A percentile compares a stretch with the other conserved stretches of the same genome.
Conservation (phyloP, 2,329 filamentous ascomycete species). For the Myriosclerotinia curreyana region DNA sequence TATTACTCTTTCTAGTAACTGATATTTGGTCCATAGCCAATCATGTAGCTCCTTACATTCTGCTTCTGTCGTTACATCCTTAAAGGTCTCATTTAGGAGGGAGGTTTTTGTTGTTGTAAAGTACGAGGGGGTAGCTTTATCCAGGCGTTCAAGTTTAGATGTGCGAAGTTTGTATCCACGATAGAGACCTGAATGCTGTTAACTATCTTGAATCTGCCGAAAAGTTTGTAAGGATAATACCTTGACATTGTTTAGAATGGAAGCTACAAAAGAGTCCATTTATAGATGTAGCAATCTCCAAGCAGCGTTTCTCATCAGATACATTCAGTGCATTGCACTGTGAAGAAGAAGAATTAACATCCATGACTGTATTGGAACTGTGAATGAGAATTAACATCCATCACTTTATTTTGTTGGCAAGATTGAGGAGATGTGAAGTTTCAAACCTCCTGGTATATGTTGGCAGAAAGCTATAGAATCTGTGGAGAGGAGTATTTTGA, state of each 20-base stretch:
- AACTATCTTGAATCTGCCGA: not conserved
- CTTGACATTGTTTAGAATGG: slow-evolving; percentile 45
- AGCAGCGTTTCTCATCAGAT: slow-evolving; percentile 41
- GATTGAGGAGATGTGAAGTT: not conserved
- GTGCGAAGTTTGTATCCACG: slow-evolving; percentile 50
- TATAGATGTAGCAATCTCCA: slow-evolving; percentile 41
- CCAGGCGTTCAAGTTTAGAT: slow-evolving; percentile 43
- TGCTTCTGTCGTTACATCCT: slow-evolving; percentile 41
- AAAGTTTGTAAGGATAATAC: slow-evolving; percentile 10
- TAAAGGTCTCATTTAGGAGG: slow-evolving; percentile 44
- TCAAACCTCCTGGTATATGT: not conserved
- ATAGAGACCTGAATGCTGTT: slow-evolving; percentile 41
- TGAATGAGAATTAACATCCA: too few relatives aligned
- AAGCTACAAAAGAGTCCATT: slow-evolving; percentile 45
- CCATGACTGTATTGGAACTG: not conserved
- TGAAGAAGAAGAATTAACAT: slow-evolving; percentile 1
- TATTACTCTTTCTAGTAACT: slow-evolving; percentile 44
- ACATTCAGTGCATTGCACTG: slow-evolving; percentile 39
- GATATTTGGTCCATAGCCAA: slow-evolving; percentile 41
- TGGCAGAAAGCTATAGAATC: not conserved
- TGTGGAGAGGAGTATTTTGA: not conserved
- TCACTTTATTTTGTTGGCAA: not conserved
- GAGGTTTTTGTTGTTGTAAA: slow-evolving; percentile 40
- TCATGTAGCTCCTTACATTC: slow-evolving; percentile 43
- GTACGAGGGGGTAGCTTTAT: slow-evolving; percentile 41